Conservation (phyloP, 306 rosid species). For the Prunus padus region DNA sequence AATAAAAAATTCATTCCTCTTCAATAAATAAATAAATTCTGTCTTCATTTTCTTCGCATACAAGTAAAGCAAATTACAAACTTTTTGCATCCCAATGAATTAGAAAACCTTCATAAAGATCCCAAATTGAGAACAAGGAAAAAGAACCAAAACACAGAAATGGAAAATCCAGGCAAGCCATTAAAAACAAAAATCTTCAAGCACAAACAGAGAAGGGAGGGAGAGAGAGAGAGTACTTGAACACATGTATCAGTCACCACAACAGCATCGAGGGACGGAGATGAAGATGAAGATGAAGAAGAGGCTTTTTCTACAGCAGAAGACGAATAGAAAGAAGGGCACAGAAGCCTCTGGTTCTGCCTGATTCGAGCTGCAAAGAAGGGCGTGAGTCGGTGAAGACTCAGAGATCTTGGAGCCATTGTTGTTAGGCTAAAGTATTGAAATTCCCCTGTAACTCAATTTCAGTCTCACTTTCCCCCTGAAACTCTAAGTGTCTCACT, state of each 20-base stretch:
- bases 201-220: not conserved
- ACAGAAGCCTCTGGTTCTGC: slow-evolving; percentile 52
- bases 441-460: no score
- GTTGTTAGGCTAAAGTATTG: no score
- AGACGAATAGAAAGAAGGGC: slow-evolving; percentile 30
- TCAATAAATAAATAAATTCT: no score
- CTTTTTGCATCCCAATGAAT: no score
- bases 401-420: slow-evolving; percentile 41
- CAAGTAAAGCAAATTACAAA: not conserved
- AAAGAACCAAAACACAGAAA: not conserved
- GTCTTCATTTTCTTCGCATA: not conserved
- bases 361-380: slow-evolving; percentile 51
- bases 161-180: not conserved
- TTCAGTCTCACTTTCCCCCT: no score
- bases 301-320: slow-evolving; percentile 50
- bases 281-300: slow-evolving; percentile 8
- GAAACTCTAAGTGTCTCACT: no score
- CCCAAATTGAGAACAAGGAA: slow-evolving; percentile 12
- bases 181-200: not conserved
- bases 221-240: slow-evolving; percentile 43
- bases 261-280: slow-evolving; percentile 43
- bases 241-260: slow-evolving; percentile 64
- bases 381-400: slow-evolving; percentile 53
- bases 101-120: not conserved
- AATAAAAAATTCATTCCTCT: not conserved